Conservation (phyloP, 495 filamentous ascomycete species). For the Xanthoparmelia taractica region DNA sequence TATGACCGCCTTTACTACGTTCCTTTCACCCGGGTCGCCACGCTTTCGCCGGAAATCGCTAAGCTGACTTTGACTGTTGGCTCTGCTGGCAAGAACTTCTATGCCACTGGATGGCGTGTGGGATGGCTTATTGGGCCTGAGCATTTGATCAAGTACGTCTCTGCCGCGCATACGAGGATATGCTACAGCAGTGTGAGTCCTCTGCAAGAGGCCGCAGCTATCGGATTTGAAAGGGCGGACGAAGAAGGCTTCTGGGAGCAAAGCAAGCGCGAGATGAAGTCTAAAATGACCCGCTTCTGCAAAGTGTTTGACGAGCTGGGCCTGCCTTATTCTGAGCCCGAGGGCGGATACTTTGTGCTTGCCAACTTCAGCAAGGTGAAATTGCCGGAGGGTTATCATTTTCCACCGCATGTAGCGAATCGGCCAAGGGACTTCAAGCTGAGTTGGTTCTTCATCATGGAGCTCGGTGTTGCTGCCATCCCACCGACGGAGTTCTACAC, state of each 20-base stretch:
- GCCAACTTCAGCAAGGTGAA: slow-evolving; percentile 82
- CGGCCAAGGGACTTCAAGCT: slow-evolving; percentile 90
- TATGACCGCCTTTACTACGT: slow-evolving; percentile 94
- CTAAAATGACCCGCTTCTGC: slow-evolving; percentile 83
- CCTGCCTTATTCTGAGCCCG: slow-evolving; percentile 84
- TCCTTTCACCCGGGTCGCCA: slow-evolving; percentile 86
- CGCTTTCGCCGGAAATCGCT: slow-evolving; percentile 78
- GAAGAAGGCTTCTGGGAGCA: slow-evolving; percentile 81
- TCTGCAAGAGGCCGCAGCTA: slow-evolving; percentile 90
- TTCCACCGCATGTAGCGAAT: slow-evolving; percentile 78
- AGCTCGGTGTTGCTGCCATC: slow-evolving; percentile 91
- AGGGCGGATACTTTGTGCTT: slow-evolving; percentile 94
- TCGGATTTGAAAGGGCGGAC: slow-evolving; percentile 89
- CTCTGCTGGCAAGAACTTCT: slow-evolving; percentile 95
- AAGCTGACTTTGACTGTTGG: slow-evolving; percentile 86
- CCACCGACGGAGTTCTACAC: slow-evolving; percentile 97
- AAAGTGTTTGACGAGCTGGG: slow-evolving; percentile 80
- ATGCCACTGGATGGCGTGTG: slow-evolving; percentile 93
- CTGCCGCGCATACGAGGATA: slow-evolving; percentile 88
- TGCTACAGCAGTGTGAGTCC: slow-evolving; percentile 93
- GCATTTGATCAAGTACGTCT: slow-evolving; percentile 84
- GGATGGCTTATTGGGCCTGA: slow-evolving; percentile 89
- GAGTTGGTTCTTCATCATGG: slow-evolving; percentile 91
- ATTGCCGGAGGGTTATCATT: slow-evolving; percentile 71
- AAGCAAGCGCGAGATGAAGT: slow-evolving; percentile 74